phyloP scores from a whole-genome alignment of 768 basidiomycete species.

The Gelatoporia subvermispora region DNA sequence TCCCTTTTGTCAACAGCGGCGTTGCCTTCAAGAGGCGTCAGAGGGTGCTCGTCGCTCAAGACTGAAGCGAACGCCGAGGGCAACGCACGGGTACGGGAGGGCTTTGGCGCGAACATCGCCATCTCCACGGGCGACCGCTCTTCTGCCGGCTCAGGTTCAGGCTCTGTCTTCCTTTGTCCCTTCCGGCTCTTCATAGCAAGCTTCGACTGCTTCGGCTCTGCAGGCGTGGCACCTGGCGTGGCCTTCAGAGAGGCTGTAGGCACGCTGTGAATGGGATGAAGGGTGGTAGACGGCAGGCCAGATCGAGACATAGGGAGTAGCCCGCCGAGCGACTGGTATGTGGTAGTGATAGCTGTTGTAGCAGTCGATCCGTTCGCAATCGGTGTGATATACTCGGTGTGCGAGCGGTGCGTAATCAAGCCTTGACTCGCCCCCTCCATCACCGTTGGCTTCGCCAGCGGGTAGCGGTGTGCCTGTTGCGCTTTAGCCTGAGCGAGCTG shows the following conservation, averaged over 20 bases:
- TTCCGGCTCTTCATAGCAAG: slow-evolving; percentile 70
- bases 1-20: slow-evolving; percentile 23
- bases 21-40: slow-evolving; percentile 6
- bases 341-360: slow-evolving; percentile 80
- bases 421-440: slow-evolving; percentile 16
- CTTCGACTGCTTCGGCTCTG: slow-evolving; percentile 57
- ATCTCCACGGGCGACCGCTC: slow-evolving; percentile 33
- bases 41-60: slow-evolving; percentile 53
- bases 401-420: slow-evolving; percentile 37
- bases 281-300: slow-evolving; percentile 19
- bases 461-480: slow-evolving; percentile 22
- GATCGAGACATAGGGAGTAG: slow-evolving; percentile 33
- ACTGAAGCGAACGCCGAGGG: slow-evolving; percentile 58
- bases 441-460: slow-evolving; percentile 18
- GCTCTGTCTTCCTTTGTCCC: slow-evolving; percentile 41
- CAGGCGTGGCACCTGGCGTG: slow-evolving; percentile 13
- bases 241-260: slow-evolving; percentile 1
- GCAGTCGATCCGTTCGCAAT: slow-evolving; percentile 81
- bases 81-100: slow-evolving; percentile 58
- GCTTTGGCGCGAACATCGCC: slow-evolving; percentile 54
- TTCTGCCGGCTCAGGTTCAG: slow-evolving; percentile 36
- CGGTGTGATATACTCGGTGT: slow-evolving; percentile 69
- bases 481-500: slow-evolving; percentile 58
- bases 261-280: slow-evolving; percentile 9
- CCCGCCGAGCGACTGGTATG: slow-evolving; percentile 67